phyloP scores from a whole-genome alignment of 1,139 yeast genomes.

The Saccharomyces hybrid region DNA sequence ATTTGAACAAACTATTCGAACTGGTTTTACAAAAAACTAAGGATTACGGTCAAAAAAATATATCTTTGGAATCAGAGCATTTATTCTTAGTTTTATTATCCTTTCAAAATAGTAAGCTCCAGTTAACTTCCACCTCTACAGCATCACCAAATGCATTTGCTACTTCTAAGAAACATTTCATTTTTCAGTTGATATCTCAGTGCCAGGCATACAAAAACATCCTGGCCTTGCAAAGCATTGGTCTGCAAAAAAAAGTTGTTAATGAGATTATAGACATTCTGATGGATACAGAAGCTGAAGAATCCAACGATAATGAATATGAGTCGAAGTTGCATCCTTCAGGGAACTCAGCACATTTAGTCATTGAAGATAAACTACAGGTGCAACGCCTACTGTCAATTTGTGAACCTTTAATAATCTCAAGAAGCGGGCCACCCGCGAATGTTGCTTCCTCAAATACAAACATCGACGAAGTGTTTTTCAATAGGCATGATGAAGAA shows the following conservation, averaged over 20 bases:
- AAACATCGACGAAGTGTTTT: background rate
- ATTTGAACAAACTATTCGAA: conserved; percentile 55
- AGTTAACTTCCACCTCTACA: background rate
- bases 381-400: conserved; percentile 22
- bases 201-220: conserved; percentile 21
- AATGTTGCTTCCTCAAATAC: background rate
- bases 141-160: background rate
- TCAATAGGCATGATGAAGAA: conserved; percentile 12
- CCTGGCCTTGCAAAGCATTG: conserved; percentile 14
- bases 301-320: background rate
- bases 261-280: conserved; percentile 15
- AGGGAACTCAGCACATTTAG: background rate
- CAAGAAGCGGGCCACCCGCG: background rate
- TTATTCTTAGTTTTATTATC: conserved; percentile 18
- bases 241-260: conserved; percentile 15
- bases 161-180: conserved; percentile 5
- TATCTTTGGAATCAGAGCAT: conserved; percentile 15
- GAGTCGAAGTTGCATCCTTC: conserved; percentile 10
- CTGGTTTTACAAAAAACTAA: conserved; percentile 49
- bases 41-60: conserved; percentile 23
- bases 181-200: conserved; percentile 14
- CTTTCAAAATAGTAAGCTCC: conserved; percentile 9
- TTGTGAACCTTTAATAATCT: conserved; percentile 17
- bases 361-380: background rate
- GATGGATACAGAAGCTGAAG: background rate